These are phyloP conservation scores for Fusarium nisikadoi DNA, from an alignment of 2,329 filamentous ascomycete species.

Conservation along the genomic window DNA sequence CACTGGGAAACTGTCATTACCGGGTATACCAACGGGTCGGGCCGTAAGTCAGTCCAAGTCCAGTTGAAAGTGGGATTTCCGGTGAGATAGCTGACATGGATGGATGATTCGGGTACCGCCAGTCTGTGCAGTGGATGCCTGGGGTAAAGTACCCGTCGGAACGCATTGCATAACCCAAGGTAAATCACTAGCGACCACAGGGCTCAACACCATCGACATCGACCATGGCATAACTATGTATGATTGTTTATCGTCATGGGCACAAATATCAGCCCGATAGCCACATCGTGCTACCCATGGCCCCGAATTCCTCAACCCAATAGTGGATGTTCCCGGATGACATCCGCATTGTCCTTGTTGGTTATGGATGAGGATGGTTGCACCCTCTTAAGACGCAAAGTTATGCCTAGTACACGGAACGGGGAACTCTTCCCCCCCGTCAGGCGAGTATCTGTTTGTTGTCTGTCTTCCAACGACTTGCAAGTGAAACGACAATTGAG, in stretches of 20 bases:
- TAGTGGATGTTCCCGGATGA: constrained; percentile 21
- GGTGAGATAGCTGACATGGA: constrained; percentile 22
- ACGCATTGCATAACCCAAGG: background rate
- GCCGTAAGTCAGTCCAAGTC: constrained; percentile 37
- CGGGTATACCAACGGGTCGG: constrained; percentile 43
- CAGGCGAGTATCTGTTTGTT: constrained; percentile 13
- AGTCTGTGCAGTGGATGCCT: constrained; percentile 6
- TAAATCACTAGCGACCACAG: background rate
- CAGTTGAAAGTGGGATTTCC: constrained; percentile 27
- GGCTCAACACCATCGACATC: constrained; percentile 13
- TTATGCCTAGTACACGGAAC: constrained; percentile 23
- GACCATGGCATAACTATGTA: constrained; percentile 11
- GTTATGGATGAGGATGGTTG: constrained; percentile 6
- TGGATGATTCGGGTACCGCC: constrained; percentile 9
- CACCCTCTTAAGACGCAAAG: constrained; percentile 17
- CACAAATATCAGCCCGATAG: constrained; percentile 28
- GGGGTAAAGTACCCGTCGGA: constrained; percentile 22
- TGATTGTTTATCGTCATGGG: constrained; percentile 18
- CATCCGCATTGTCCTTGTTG: constrained; percentile 25
- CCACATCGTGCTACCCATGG: constrained; percentile 23
- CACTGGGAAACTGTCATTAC: constrained; percentile 19
- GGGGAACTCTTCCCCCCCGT: constrained; percentile 11
- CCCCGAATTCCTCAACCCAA: constrained; percentile 14
- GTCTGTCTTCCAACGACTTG: constrained; percentile 1
- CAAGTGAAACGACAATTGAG: background rate